Evolutionary conservation across 345 rosid species (phyloP), one percentile per base, ranked within the genome.

Genomic region (Citrus australasica): DNA sequence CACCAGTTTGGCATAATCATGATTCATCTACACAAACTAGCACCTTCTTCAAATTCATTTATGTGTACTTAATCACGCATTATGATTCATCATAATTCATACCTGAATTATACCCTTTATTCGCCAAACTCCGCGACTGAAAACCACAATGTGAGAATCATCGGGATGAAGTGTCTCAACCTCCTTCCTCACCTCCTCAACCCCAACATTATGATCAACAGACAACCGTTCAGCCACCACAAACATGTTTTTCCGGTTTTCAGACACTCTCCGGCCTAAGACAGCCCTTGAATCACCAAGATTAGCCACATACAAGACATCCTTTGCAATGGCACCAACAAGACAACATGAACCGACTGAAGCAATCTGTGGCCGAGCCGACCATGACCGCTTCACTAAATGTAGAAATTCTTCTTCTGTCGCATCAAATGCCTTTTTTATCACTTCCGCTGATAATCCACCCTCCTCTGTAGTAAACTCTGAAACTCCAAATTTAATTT

Each of bases 71-170:
- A 70, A 70, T 48, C 53, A n/a, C 24, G 33, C 33, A 32, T 32
- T 32, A 32, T 32, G 33, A 32, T 32, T 32, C 33, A 32, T 32
- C 33, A 32, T 32, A 32, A 32, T 32, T 32, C 33, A 32, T 32
- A 91, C 94, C 94, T 91, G 94, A 84, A 91, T 89, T 76, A 91
- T 89, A 74, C 94, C 94, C 87, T 86, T 91, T 9, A 91, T 86
- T 62, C 92, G 84, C 94, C 94, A 91, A 78, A 88, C 94, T 8
- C 94, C 94, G 6, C 71, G 91, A 59, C 75, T 84, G 76, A 79
- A 79, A 51, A 88, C 86, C 28, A 91, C 94, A 33, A 88, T 55
- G 60, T 87, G 85, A 6, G 91, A 67, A 85, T 91, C 94, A 77
- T 88, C 92, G 2, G 94, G 94, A 81, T 91, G 94, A 60, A 89